Base-by-base conservation (phyloP, 805 yeast genomes). In the Zygosaccharomyces bisporus region DNA sequence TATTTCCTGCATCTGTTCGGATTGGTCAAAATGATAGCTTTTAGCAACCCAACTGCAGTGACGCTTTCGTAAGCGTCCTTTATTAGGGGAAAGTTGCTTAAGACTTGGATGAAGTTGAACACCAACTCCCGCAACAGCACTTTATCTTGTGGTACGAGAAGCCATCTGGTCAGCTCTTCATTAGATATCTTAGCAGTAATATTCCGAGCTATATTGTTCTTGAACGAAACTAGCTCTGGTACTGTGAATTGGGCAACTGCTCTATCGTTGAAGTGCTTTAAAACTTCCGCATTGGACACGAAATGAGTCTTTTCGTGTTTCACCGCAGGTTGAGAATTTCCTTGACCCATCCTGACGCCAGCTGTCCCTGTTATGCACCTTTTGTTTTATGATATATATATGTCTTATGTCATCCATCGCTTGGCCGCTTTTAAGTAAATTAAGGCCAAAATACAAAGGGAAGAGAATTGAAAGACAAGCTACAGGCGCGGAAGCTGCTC, bases 51-150 rank as follows among this genome's bases (percentile, higher is more conserved):
- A 3, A 67, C 63, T 3, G 65, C 64, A 1, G 68, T 61, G 6
- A 77, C 56, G 3, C 64, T 52, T 8, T 57, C 58, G 4, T 54
- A 57, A 23, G 58, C 50, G 13, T 67, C 68, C 17, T 64, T 59
- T 6, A 78, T 45, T 42, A 78, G 69, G 0, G 86, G 86, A 52
- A 74, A 76, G 20, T 66, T 64, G 0, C 79, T 71, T 21, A 83
- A 43, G 4, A 70, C 68, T 23, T 63, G 59, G 12, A 77, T 57
- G 4, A 75, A 60, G 4, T 66, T 60, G 54, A 70, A 71, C 0
- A 81, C 42, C 2, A 72, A 27, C 5, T 64, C 58, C 0, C 67
- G 55, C 1, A 70, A 59, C 3, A 60, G 56, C 0, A 53, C 47
- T 9, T 61, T 51, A 4, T 64, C 57, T 1, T 51, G 57, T 1